Evolutionary conservation across 2,329 filamentous ascomycete species (phyloP).

Genomic region (Teratosphaeria nubilosa): DNA sequence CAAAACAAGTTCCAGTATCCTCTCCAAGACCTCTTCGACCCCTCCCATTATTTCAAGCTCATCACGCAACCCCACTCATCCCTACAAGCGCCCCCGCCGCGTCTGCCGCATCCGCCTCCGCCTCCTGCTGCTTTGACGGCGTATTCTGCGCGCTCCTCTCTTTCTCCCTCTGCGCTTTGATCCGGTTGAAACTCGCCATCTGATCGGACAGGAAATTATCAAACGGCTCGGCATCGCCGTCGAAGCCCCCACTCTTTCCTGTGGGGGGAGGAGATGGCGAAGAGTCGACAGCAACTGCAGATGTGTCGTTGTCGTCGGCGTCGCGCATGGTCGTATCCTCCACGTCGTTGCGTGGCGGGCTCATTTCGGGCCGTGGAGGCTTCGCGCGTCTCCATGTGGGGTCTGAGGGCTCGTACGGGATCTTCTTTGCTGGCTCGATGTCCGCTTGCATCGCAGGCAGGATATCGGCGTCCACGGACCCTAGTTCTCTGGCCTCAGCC

Average conservation of each 20-base stretch:
- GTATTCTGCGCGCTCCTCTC: constrained; percentile 16
- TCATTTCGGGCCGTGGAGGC: neutral
- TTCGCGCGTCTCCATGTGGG: constrained; percentile 12
- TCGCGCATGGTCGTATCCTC: constrained; percentile 2
- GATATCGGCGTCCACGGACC: constrained; percentile 24
- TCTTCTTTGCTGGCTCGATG: constrained; percentile 22
- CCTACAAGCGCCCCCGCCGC: constrained; percentile 18
- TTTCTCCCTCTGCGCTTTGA: constrained; percentile 14
- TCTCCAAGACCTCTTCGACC: neutral
- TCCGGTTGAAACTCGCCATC: constrained; percentile 18
- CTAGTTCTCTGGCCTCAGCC: constrained; percentile 31
- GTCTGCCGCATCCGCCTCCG: constrained; percentile 17
- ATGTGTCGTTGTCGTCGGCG: constrained; percentile 1
- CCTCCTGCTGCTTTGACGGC: constrained; percentile 14
- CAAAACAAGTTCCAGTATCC: neutral
- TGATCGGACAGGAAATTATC: constrained; percentile 22
- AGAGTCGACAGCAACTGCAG: constrained; percentile 3
- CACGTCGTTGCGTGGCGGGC: neutral
- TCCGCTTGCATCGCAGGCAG: constrained; percentile 29
- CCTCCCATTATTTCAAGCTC: neutral
- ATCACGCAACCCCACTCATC: constrained; percentile 9
- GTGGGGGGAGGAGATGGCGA: constrained; percentile 20
- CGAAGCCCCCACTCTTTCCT: constrained; percentile 21
- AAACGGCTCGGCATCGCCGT: constrained; percentile 25
- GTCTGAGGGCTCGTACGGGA: constrained; percentile 19